A percentile compares a stretch with the other conserved stretches of the same genome.
Conservation (phyloP, 306 rosid genomes). For the Vigna unguiculata region DNA sequence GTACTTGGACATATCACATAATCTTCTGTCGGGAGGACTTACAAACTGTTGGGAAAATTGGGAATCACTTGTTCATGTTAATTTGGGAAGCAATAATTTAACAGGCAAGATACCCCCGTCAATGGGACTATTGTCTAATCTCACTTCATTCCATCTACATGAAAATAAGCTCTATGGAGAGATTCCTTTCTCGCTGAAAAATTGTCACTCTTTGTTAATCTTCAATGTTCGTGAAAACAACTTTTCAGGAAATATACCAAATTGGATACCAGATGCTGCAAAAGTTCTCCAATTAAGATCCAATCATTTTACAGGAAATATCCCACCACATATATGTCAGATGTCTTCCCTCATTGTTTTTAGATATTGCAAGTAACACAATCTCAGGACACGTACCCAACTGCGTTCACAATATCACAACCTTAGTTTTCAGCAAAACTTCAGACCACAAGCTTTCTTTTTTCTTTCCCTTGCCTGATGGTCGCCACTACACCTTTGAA, state of each 20-base stretch:
- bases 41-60: not conserved
- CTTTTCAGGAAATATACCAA: not conserved
- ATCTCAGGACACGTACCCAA: slow-evolving; percentile 3
- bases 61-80: not conserved
- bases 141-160: too few species aligned
- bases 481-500: not conserved
- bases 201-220: too few species aligned
- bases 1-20: not conserved
- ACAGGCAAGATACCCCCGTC: not conserved
- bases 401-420: not conserved
- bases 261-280: not conserved
- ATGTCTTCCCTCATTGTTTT: not conserved
- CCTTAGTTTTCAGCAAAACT: not conserved
- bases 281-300: not conserved
- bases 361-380: not conserved
- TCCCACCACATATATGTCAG: not conserved
- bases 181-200: too few species aligned
- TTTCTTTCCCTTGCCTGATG: not conserved
- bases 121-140: too few species aligned
- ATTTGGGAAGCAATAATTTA: not conserved
- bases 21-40: not conserved
- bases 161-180: too few species aligned
- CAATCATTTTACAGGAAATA: slow-evolving; percentile 1
- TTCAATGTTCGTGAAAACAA: not conserved
- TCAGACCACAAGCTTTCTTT: not conserved